A percentile compares a stretch with the other conserved stretches of the same genome.
Conservation (phyloP, 1,284 basidiomycete genomes). For the Puccinia polysora region DNA sequence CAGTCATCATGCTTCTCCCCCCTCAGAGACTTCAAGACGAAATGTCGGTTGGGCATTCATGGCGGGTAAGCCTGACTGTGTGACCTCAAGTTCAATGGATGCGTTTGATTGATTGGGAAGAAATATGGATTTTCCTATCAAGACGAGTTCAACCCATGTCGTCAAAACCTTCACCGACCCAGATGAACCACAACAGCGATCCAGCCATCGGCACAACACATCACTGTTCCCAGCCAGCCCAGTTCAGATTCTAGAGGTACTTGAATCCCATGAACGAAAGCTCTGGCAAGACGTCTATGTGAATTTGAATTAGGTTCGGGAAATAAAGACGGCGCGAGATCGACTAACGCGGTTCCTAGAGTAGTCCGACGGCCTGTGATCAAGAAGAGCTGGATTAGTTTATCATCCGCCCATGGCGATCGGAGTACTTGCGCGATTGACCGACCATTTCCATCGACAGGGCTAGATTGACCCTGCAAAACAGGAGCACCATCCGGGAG, state of each 20-base stretch:
- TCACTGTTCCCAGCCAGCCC: constrained; percentile 83
- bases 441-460: constrained; percentile 63
- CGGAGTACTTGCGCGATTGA: too few relatives aligned
- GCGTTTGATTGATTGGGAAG: too few relatives aligned
- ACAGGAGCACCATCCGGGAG: constrained; percentile 79
- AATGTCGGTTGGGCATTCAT: too few relatives aligned
- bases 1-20: too few relatives aligned
- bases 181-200: constrained; percentile 75
- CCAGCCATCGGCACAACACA: constrained; percentile 92
- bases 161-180: constrained; percentile 14
- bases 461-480: constrained; percentile 79
- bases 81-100: too few relatives aligned
- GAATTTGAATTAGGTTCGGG: constrained; percentile 45
- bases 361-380: constrained; percentile 55
- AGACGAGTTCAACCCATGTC: too few relatives aligned
- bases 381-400: constrained; percentile 3
- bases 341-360: constrained; percentile 47
- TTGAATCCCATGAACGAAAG: constrained; percentile 79
- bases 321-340: constrained; percentile 46
- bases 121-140: too few relatives aligned
- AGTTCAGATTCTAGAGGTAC: constrained; percentile 81
- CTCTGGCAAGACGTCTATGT: constrained; percentile 55
- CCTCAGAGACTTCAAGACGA: too few relatives aligned
- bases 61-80: too few relatives aligned
- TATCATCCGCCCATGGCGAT: constrained; percentile 47